These are phyloP conservation scores for Larix kaempferi DNA, from an alignment of 75 land plant species.

Conservation along the genomic window DNA sequence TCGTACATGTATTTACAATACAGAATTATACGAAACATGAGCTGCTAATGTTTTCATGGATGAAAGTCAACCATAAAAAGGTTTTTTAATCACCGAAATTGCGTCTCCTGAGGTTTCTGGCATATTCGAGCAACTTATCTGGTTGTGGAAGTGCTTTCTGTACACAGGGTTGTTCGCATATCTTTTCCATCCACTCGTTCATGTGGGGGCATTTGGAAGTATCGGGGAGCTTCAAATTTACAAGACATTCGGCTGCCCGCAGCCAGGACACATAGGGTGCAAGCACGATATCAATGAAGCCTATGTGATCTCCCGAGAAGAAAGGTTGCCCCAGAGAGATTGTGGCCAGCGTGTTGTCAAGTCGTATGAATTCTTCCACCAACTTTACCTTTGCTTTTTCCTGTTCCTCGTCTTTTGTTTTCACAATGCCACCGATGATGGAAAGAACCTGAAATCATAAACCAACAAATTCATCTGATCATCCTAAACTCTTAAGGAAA, in stretches of 20 bases:
- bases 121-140: constrained; percentile 2
- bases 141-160: background rate
- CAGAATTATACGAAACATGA: too few species aligned
- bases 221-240: constrained; percentile 9
- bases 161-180: constrained; percentile 1
- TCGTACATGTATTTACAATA: too few species aligned
- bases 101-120: background rate
- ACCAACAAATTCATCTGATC: background rate
- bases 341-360: constrained; percentile 24
- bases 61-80: too few species aligned
- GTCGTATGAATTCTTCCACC: constrained; percentile 18
- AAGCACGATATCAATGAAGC: constrained; percentile 27
- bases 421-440: background rate
- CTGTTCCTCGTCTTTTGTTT: constrained; percentile 23
- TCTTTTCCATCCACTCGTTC: constrained; percentile 7
- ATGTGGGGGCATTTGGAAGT: constrained; percentile 6
- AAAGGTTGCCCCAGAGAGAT: constrained; percentile 27
- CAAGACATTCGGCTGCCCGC: background rate
- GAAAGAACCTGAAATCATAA: constrained; percentile 12
- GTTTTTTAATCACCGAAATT: background rate
- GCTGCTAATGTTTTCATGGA: too few species aligned
- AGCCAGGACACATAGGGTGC: constrained; percentile 4
- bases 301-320: constrained; percentile 43
- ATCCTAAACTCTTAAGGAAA: background rate
- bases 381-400: constrained; percentile 13